phyloP scores from a whole-genome alignment of 2,329 filamentous ascomycete genomes.

The Fusarium citri region DNA sequence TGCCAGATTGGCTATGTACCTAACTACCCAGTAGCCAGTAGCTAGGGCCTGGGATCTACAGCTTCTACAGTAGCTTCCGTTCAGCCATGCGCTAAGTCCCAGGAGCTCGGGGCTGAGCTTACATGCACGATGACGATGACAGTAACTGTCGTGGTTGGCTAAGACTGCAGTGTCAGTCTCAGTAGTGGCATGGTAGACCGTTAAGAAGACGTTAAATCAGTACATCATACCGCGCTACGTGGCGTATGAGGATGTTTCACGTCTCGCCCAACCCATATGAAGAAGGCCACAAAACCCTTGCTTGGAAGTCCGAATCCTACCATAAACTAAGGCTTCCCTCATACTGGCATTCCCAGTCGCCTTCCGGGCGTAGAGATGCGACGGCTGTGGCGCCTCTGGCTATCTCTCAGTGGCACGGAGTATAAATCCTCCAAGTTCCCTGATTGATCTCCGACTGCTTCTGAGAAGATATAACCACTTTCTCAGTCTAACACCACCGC shows the following conservation, averaged over 20 bases:
- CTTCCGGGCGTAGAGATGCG: conserved; percentile 34
- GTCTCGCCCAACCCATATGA: conserved; percentile 39
- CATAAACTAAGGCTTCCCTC: conserved; percentile 16
- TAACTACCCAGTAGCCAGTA: not conserved
- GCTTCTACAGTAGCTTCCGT: conserved; percentile 7
- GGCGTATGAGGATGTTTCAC: conserved; percentile 42
- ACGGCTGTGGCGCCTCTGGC: conserved; percentile 34
- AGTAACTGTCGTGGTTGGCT: not conserved
- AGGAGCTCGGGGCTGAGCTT: conserved; percentile 23
- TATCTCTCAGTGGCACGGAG: conserved; percentile 23
- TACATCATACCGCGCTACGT: conserved; percentile 34
- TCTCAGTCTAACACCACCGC: conserved; percentile 1
- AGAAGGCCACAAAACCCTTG: conserved; percentile 35
- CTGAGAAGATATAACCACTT: conserved; percentile 16
- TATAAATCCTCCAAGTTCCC: conserved; percentile 41
- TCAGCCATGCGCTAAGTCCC: conserved; percentile 20
- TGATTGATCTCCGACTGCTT: conserved; percentile 19
- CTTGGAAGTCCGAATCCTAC: conserved; percentile 21
- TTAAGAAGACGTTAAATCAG: conserved; percentile 19
- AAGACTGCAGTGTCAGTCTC: conserved; percentile 1
- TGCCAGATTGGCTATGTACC: not conserved
- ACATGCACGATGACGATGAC: conserved; percentile 37
- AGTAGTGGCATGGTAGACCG: conserved; percentile 2
- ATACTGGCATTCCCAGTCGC: conserved; percentile 38
- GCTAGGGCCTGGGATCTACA: conserved; percentile 9